Evolutionary conservation across 257 asterid genomes (phyloP), one percentile per base, ranked within the genome.

Genomic region (Avicennia marina): DNA sequence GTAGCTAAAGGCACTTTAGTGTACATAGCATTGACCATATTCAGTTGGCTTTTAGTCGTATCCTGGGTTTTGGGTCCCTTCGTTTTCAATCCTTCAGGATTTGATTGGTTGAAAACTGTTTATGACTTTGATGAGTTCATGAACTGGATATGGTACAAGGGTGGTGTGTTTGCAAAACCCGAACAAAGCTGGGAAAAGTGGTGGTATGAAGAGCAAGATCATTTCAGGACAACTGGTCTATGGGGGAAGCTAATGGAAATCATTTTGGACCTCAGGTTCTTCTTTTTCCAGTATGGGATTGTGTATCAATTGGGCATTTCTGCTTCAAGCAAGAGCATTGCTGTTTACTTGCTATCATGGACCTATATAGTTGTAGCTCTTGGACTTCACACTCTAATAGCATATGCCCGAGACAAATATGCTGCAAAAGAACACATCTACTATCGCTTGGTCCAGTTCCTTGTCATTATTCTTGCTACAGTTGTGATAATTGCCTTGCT

Each of bases 141-240:
- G 96, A 79, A 59, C 67, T 93, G 97, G 98, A 80, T 93, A 66
- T 93, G 98, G 98, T 93, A 69, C 75, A 73, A 60, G 41, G 98
- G 98, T 64, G 85, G 95, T 26, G 98, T 93, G 60, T 93, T 93
- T 76, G 77, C 90, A 7, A 93, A 86, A 73, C 12, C 95, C 29
- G 97, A 93, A 60, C 97, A 88, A 75, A 88, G 98, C 84, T 93
- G 98, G 97, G 95, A 93, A 77, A 72, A 81, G 70, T 93, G 98
- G 98, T 93, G 98, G 98, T 66, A 81, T 6, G 98, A 93, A 78
- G 98, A 93, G 79, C 97, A 88, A 66, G 97, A 88, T 75, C 98
- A 91, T 78, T 62, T 91, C 44, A 81, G 98, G 72, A 88, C 94
- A 40, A 91, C 98, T 50, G 98, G 98, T 63, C 60, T 85, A 31